Percentiles rank a stretch among this genome's conserved stretches.
Evolutionary conservation across 2,329 filamentous ascomycete species (phyloP).

Genomic region (Tricladium varicosporioides): DNA sequence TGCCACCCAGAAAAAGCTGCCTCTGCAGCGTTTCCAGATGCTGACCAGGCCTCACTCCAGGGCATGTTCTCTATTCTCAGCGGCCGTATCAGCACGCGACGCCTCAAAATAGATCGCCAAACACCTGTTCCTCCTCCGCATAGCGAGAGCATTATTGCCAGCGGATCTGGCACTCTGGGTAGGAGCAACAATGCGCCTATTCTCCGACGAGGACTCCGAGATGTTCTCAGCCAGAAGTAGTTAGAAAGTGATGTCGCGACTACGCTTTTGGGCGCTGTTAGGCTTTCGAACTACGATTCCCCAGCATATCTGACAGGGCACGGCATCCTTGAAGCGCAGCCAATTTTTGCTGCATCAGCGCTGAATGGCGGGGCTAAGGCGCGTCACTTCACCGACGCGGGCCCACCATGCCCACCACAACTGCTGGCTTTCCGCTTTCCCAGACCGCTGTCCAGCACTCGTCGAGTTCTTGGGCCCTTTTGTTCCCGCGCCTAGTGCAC

Average conservation of each 20-base stretch:
- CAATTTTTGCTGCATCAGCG: background rate
- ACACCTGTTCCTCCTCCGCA: background rate
- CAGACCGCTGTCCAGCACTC: conserved; percentile 6
- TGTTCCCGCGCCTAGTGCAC: background rate
- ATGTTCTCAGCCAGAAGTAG: background rate
- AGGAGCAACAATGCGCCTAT: conserved; percentile 24
- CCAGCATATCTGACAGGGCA: conserved; percentile 9
- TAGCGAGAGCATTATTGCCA: background rate
- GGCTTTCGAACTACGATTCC: too few species aligned
- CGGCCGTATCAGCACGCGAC: background rate
- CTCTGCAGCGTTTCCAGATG: conserved; percentile 2
- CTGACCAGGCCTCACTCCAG: background rate
- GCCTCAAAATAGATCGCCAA: conserved; percentile 16
- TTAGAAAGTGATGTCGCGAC: background rate
- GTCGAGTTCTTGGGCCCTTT: conserved; percentile 1
- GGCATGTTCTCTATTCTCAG: background rate
- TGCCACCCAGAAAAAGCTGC: background rate
- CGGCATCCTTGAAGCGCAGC: conserved; percentile 9
- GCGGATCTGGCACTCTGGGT: conserved; percentile 1
- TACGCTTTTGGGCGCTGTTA: too few species aligned
- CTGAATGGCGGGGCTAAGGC: background rate
- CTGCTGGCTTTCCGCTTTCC: background rate
- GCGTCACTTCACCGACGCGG: conserved; percentile 9
- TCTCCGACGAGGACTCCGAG: conserved; percentile 20
- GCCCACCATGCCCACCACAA: background rate